phyloP scores from a whole-genome alignment of 176 grass and related monocot genomes.

The Themeda triandra region DNA sequence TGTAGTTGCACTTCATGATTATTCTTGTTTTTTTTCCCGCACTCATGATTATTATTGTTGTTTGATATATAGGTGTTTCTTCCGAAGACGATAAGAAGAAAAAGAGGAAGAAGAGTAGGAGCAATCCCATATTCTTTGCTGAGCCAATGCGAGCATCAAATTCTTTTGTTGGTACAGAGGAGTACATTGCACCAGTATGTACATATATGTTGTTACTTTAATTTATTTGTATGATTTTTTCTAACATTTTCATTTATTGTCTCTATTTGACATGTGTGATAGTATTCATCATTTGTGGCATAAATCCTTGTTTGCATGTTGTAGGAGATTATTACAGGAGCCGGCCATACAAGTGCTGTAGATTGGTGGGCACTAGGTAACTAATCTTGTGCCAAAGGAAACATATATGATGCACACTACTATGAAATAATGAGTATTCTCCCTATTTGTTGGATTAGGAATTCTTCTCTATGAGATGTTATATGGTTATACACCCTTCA shows the following conservation, averaged over 20 bases:
- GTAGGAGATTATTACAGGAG: slow-evolving; percentile 88
- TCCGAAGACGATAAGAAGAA: slow-evolving; percentile 63
- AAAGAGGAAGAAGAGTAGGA: slow-evolving; percentile 34
- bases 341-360: slow-evolving; percentile 88
- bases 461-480: slow-evolving; percentile 95
- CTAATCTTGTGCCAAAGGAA: background rate
- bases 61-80: slow-evolving; percentile 65
- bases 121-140: slow-evolving; percentile 71
- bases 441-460: slow-evolving; percentile 31
- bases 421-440: background rate
- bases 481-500: slow-evolving; percentile 92
- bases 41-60: no score
- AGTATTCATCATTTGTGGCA: background rate
- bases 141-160: slow-evolving; percentile 97
- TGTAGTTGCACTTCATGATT: slow-evolving; percentile 6
- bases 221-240: background rate
- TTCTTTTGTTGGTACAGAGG: slow-evolving; percentile 96
- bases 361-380: slow-evolving; percentile 97
- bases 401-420: background rate
- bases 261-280: background rate
- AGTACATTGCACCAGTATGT: slow-evolving; percentile 95
- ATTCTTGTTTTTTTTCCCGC: background rate
- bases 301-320: slow-evolving; percentile 22
- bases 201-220: background rate
- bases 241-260: background rate